Conservation (phyloP, 116 monocot genomes). For the Dioscorea cayenensis region DNA sequence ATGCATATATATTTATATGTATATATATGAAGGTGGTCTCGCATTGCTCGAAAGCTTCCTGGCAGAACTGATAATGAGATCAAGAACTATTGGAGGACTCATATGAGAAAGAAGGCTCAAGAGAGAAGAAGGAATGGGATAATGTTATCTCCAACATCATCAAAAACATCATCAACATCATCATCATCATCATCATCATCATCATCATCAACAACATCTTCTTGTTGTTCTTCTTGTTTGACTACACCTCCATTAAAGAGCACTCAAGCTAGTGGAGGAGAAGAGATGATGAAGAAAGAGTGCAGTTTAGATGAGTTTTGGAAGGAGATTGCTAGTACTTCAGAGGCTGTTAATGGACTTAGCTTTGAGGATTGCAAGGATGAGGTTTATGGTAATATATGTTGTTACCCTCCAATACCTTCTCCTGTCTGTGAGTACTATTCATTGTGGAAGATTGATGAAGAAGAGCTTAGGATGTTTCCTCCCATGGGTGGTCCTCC, state of each 20-base stretch:
- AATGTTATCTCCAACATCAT: too few relatives aligned
- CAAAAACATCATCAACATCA: too few relatives aligned
- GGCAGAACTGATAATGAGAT: slow-evolving; percentile 94
- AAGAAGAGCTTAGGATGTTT: slow-evolving; percentile 13
- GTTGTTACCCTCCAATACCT: slow-evolving; percentile 3
- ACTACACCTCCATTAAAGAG: too few relatives aligned
- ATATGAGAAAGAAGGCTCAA: slow-evolving; percentile 87
- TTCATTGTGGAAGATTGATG: slow-evolving; percentile 34
- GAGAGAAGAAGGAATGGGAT: slow-evolving; percentile 25
- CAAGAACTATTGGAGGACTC: slow-evolving; percentile 96
- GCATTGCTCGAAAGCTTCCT: slow-evolving; percentile 73
- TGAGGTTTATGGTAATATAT: slow-evolving; percentile 12
- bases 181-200: too few relatives aligned
- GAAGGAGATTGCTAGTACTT: slow-evolving; percentile 18
- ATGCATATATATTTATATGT: too few relatives aligned
- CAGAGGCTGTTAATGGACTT: slow-evolving; percentile 3
- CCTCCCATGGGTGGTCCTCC: slow-evolving; percentile 1
- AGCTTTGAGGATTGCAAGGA: slow-evolving; percentile 20
- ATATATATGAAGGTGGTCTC: slow-evolving; percentile 54
- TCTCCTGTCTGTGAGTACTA: slow-evolving; percentile 29
- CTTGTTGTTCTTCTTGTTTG: slow-evolving; percentile 17
- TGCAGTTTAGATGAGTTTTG: slow-evolving; percentile 49
- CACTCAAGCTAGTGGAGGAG: too few relatives aligned
- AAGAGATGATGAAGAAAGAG: slow-evolving; percentile 18
- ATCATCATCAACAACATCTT: background rate